Evolutionary conservation across 2,329 filamentous ascomycete species (phyloP), one percentile per base, ranked within the genome.

Genomic region (Penicillium sp.): DNA sequence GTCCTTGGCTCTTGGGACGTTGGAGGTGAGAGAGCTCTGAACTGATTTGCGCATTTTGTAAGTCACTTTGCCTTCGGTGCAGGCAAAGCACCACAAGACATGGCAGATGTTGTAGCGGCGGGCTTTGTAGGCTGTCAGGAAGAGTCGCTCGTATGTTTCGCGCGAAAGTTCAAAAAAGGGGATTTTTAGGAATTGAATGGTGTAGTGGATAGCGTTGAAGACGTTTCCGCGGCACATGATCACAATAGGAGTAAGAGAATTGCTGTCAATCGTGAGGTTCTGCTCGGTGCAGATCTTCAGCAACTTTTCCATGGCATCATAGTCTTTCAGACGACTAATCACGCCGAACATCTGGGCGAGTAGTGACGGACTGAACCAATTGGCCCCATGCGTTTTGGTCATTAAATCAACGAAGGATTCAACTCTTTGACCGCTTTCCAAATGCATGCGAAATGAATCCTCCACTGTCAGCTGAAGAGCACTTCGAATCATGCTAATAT

Each of bases 51-150:
- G 62, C 66, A 73, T 73, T 4, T 52, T 51, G 22, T 48, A 48
- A 13, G 59, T 69, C 9, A 68, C 66, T 9, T 38, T 32, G 7
- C 59, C 60, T 13, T 63, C 42, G 46, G 75, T 61, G 51, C 74
- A 76, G 5, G 73, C 70, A 58, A 74, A 74, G 50, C 64, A 63
- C 74, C 74, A 77, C 5, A 77, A 49, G 7, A 76, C 71, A 9
- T 69, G 69, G 41, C 68, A 70, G 9, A 71, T 56, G 43, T 75
- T 77, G 50, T 69, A 70, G 28, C 60, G 54, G 18, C 59, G 59
- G 36, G 48, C 50, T 16, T 59, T 59, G 63, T 66, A 73, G 6
- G 72, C 72, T n/a, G 66, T 55, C 14, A 65, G 46, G 42, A 76
- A 76, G 13, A 77, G 60, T 11, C 59, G 55, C 23, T 69, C 61